phyloP scores from a whole-genome alignment of 176 grass and related monocot species.

The Triticum turgidum region DNA sequence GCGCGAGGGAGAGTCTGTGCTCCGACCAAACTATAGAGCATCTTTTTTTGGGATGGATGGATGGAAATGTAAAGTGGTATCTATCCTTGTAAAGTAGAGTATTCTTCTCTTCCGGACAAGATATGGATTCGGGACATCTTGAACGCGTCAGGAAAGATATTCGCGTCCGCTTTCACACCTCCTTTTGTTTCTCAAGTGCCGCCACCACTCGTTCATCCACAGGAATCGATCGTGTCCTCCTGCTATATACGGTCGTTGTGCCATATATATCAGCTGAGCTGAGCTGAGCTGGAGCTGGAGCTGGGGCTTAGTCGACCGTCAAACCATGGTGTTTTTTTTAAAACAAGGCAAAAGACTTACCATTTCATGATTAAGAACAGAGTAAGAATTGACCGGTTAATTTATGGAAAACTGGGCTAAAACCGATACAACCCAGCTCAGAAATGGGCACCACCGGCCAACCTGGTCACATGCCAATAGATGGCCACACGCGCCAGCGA shows the following conservation, averaged over 20 bases:
- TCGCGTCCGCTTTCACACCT: neutral
- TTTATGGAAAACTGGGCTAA: too few species aligned
- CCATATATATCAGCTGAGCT: neutral
- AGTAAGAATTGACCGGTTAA: too few species aligned
- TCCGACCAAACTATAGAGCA: neutral
- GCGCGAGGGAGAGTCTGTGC: neutral
- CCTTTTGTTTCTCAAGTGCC: neutral
- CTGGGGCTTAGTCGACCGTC: neutral
- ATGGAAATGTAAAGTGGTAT: neutral
- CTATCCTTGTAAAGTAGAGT: neutral
- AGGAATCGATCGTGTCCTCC: neutral
- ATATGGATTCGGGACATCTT: conserved; percentile 11
- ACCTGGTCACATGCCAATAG: too few species aligned
- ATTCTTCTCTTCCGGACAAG: neutral
- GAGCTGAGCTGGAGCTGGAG: neutral
- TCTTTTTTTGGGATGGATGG: neutral
- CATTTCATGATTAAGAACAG: too few species aligned
- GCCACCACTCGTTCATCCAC: neutral
- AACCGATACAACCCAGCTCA: too few species aligned
- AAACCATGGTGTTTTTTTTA: neutral
- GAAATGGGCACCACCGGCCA: too few species aligned
- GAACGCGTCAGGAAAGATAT: neutral
- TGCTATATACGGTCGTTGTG: neutral
- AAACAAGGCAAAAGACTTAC: too few species aligned
- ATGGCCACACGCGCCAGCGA: too few species aligned